Percentiles rank a stretch among this genome's conserved stretches.
Conservation (phyloP, 352 stramenopile species). For the Achlya hypogyna region DNA sequence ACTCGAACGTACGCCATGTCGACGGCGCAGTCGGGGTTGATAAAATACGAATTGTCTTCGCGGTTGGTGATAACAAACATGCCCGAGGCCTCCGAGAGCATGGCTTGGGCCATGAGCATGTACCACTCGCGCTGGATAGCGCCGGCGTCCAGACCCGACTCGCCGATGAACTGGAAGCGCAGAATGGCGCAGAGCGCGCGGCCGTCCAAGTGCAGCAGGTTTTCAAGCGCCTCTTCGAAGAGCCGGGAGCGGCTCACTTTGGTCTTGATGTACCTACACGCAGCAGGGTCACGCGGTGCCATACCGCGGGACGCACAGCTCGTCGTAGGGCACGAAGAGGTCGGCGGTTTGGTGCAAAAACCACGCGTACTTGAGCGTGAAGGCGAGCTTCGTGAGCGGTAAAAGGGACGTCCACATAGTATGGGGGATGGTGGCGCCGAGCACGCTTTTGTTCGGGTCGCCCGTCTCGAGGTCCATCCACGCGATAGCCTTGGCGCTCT, state of each 20-base stretch:
- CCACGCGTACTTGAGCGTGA: slow-evolving; percentile 76
- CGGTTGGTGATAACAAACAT: slow-evolving; percentile 70
- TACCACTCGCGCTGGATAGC: slow-evolving; percentile 69
- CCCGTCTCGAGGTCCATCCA: slow-evolving; percentile 21
- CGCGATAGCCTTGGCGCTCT: slow-evolving; percentile 54
- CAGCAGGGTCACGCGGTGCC: background rate
- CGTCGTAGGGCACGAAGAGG: slow-evolving; percentile 58
- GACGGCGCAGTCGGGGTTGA: slow-evolving; percentile 29
- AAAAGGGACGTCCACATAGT: slow-evolving; percentile 39
- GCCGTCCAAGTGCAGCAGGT: slow-evolving; percentile 41
- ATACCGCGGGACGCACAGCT: slow-evolving; percentile 40
- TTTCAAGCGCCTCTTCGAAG: slow-evolving; percentile 57
- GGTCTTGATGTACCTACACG: slow-evolving; percentile 5
- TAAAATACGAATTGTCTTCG: slow-evolving; percentile 56
- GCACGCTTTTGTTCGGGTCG: background rate
- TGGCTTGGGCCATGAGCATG: slow-evolving; percentile 44
- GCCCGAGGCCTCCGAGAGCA: slow-evolving; percentile 56
- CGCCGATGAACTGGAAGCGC: slow-evolving; percentile 76
- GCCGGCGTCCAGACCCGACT: slow-evolving; percentile 65
- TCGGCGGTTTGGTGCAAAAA: slow-evolving; percentile 66
- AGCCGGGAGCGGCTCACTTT: slow-evolving; percentile 45
- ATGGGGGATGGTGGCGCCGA: slow-evolving; percentile 20
- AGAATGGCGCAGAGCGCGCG: slow-evolving; percentile 49
- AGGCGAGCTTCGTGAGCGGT: slow-evolving; percentile 32
- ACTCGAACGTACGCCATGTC: no score